Base-by-base conservation (phyloP, 371 early-diverging fungal species). In the Lichtheimia corymbifera region DNA sequence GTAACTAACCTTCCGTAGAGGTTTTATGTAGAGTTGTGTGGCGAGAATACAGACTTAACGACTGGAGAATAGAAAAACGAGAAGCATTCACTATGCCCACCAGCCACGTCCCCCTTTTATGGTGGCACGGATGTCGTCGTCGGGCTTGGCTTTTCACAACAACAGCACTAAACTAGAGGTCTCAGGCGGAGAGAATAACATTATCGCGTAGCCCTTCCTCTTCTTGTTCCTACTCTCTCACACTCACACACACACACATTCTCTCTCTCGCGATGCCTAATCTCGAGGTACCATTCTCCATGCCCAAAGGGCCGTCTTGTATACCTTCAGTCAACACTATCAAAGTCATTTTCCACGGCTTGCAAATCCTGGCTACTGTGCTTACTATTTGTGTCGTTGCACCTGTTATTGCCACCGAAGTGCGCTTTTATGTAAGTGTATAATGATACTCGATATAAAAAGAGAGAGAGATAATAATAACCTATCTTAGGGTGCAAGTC, bases 371-470 rank as follows among this genome's bases (percentile, higher is more conserved):
- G 3, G 27, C 63, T 49, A 70, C 69, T 5, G 62, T 77, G 43
- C 15, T 77, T 15, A 62, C 65, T 0, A 61, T 80, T 7, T 73
- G 70, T 54, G 43, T 73, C 5, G 54, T 73, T 13, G 68, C 69
- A 12, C 63, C 80, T 27, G 51, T 75, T 51, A 74, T 80, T 30
- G 62, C 72, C 4, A 62, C 68, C 18, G 75, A 77, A 50, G 64
- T 50, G 20, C 42, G 54, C 5, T 75, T 61, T 45, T 62, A 70
- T 43, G 80, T 69, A 70, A 73, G 73, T 68, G 9, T 7, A 11
- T 28, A 43, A 3, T 45, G 1, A 13, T 14, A 45, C 25, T 27
- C 5, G 7, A 20, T 52, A 42, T 35, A 3, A 28, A 28, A 30
- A 22, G 25, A 9, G 40, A 49, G 35, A 15, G 3, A 35, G 18